Base-by-base conservation (phyloP, 768 basidiomycete species). In the Lactarius evosmus region DNA sequence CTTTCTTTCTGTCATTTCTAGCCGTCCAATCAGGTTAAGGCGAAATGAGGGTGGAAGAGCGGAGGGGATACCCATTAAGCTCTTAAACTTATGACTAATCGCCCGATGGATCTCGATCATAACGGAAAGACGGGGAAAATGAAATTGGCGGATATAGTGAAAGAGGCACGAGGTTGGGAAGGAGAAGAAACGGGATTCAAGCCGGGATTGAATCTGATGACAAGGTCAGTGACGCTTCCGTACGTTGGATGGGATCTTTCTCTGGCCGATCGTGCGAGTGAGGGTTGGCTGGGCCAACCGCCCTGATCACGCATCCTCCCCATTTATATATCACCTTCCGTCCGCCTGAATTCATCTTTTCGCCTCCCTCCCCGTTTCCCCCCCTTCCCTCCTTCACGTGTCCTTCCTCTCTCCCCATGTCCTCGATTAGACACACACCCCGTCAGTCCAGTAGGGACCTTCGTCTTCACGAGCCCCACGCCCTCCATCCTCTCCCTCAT, bases 401-500 rank as follows among this genome's bases (percentile, higher is more conserved):
- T 66, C 62, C 62, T 69, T 65, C 19, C 70, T 66, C 66, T 65
- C 57, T 67, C 62, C 61, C 73, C 74, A 86, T 87, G 86, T 81
- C 88, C 70, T 80, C 61, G 46, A 62, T 79, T 69, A 76, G 87
- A 73, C 85, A 85, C 70, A 74, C 82, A 34, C 79, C 84, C 65
- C 86, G 86, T 69, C 84, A 81, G 68, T 73, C 78, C 34, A 84
- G 85, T 64, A 77, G 84, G 69, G 86, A 88, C 74, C 77, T 82
- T 33, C 83, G 85, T 66, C 82, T 86, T 73, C 87, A 86, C 68
- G 86, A 88, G 66, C 76, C 80, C 29, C 77, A 82, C 56, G 68
- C 80, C 49, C 71, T 78, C 33, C 81, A 79, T 69, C 71, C 74
- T n/a, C 78, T 78, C 61, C 62, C 77, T 64, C 74, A 74, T 74